phyloP scores from a whole-genome alignment of 106 monocot genomes.

The Platanthera guangdongensis region DNA sequence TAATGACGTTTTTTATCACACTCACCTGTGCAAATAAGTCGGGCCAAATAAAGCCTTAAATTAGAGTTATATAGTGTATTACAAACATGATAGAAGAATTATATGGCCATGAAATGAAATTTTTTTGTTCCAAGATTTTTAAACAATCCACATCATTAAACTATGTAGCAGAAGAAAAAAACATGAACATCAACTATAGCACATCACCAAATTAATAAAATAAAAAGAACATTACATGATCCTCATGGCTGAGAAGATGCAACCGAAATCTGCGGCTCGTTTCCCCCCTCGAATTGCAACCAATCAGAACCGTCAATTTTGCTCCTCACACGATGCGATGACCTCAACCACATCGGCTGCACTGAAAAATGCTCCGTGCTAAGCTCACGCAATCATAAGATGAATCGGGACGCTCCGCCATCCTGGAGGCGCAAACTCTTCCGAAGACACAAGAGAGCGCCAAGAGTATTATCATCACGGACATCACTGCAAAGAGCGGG shows the following conservation, averaged over 20 bases:
- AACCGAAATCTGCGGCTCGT: neutral
- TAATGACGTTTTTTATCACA: no score
- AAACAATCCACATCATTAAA: neutral
- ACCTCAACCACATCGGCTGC: neutral
- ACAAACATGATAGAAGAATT: no score
- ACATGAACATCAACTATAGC: neutral
- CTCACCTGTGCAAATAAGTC: no score
- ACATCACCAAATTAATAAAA: no score
- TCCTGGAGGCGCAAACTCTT: neutral
- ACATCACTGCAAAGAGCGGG: constrained; percentile 28
- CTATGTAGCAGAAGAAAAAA: neutral
- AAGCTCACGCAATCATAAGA: constrained; percentile 5
- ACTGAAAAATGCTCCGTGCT: neutral
- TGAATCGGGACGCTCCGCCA: neutral
- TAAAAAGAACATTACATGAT: neutral
- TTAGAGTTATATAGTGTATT: no score
- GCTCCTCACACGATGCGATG: neutral
- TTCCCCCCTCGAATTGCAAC: neutral
- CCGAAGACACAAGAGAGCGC: constrained; percentile 21
- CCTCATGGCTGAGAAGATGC: constrained; percentile 3
- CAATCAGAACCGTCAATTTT: neutral
- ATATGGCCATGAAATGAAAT: no score
- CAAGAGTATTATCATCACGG: constrained; percentile 22
- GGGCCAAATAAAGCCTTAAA: no score
- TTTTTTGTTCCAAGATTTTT: neutral